Percentiles rank a stretch among this genome's conserved stretches.
Evolutionary conservation across 2,329 filamentous ascomycete species (phyloP).

Genomic region (Calycina herbarum): DNA sequence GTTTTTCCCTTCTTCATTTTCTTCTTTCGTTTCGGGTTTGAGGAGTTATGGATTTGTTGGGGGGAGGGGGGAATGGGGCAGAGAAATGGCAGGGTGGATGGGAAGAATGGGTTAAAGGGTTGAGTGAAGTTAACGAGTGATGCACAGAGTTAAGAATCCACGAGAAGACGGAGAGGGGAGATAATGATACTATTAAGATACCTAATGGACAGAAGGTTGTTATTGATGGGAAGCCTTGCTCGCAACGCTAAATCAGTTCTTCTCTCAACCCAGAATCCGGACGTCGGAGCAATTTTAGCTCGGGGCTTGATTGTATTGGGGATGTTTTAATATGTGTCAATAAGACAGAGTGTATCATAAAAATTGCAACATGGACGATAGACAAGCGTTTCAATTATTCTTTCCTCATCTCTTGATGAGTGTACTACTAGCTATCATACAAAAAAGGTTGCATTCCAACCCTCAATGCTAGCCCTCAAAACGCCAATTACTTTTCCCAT

Average conservation of each 20-base stretch:
- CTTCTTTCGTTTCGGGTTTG: not conserved
- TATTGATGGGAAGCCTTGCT: constrained; percentile 38
- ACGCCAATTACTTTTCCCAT: constrained; percentile 30
- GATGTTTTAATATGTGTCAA: not conserved
- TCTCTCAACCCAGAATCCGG: too few relatives aligned
- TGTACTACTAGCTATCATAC: constrained; percentile 10
- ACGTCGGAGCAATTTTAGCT: not conserved
- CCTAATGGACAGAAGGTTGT: constrained; percentile 38
- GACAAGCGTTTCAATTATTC: not conserved
- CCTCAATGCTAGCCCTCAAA: constrained; percentile 14
- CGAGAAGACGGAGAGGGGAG: constrained; percentile 83
- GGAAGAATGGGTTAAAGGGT: too few relatives aligned
- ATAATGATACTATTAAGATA: constrained; percentile 87
- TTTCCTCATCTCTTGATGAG: not conserved
- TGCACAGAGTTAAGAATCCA: constrained; percentile 74
- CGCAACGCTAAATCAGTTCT: not conserved
- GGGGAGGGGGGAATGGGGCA: not conserved
- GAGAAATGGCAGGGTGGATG: too few relatives aligned
- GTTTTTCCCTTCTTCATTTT: constrained; percentile 36
- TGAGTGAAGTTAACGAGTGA: too few relatives aligned
- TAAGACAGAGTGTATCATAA: not conserved
- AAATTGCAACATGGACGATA: constrained; percentile 3
- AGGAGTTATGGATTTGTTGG: not conserved
- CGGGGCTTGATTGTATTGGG: too few relatives aligned
- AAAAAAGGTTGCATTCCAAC: not conserved